Base-by-base conservation (phyloP, 2,329 filamentous ascomycete genomes). In the Calycina marina region DNA sequence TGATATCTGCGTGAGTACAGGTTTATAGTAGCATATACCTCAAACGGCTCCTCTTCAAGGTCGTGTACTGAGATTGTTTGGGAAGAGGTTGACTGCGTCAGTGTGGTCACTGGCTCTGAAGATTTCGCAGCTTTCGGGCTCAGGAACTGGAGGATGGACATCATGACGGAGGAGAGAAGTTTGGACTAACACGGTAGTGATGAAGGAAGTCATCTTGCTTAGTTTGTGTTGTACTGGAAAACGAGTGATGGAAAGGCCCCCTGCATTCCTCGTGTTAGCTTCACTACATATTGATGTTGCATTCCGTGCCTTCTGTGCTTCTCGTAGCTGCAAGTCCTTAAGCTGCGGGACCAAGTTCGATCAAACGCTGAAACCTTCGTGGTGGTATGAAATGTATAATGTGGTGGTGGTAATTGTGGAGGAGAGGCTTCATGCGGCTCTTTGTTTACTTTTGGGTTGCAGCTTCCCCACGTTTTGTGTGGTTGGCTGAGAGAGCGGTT, bases 141-240 rank as follows among this genome's bases (percentile, higher is more conserved):
- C 17, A 45, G 18, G 14, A 35, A 52, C 29, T 57, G 56, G 37
- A 56, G 56, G 44, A 63, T 49, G 34, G 56, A 44, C 34, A 52
- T 50, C 33, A 51, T 52, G 15, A 31, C 22, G 40, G 36, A 34
- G 12, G 4, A 48, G 46, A 49, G 53, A 37, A 37, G 37, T 41
- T 47, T 42, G 42, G 56, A 80, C 76, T 61, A 65, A 83, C 77
- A 83, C 80, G 55, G 80, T 85, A 46, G 77, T 82, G 53, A 85
- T 77, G 61, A 85, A 81, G 45, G 77, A 79, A 53, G 77, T 70
- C 79, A 83, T 84, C 46, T 50, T 62, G 39, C 39, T 47, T 22
- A n/a, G n/a, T 8, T 44, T 35, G 20, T 31, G 20, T 30, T 20
- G 15, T 24, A 10, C 13, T 29, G 18, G 25, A 30, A 14, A 13